These are phyloP conservation scores for Cyclostephanos tholiformis DNA, from an alignment of 108 stramenopile genomes.

Conservation along the genomic window DNA sequence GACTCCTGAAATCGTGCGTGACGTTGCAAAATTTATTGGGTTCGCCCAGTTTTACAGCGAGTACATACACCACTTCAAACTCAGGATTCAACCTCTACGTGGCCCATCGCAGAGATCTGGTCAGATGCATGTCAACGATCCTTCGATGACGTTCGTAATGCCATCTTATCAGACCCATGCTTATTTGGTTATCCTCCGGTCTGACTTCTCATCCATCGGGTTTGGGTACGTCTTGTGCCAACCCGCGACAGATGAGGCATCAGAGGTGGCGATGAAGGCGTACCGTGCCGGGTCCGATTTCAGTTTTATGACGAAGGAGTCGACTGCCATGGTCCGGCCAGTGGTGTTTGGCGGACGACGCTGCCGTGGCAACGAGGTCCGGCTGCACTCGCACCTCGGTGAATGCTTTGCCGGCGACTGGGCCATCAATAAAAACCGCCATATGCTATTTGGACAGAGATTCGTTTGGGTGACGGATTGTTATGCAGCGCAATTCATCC, in stretches of 20 bases:
- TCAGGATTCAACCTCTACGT: background rate
- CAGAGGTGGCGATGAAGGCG: background rate
- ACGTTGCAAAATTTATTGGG: constrained; percentile 20
- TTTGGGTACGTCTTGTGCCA: background rate
- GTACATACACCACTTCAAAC: background rate
- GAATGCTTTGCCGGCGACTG: background rate
- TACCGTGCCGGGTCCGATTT: background rate
- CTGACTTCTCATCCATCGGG: background rate
- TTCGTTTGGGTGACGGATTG: no score
- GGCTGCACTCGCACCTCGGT: no score
- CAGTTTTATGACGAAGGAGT: background rate
- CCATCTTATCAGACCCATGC: background rate
- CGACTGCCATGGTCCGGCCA: background rate
- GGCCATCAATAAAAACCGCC: background rate
- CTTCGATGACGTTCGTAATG: background rate
- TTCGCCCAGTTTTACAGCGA: background rate
- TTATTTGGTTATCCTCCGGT: background rate
- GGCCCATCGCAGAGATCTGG: background rate
- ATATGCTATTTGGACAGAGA: no score
- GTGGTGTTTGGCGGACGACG: background rate
- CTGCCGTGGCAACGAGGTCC: background rate
- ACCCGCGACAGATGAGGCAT: background rate
- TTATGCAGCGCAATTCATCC: no score
- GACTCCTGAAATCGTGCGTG: constrained; percentile 6
- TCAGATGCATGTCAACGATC: background rate